phyloP scores from a whole-genome alignment of 2,329 filamentous ascomycete genomes.

The Neonectria magnoliae region DNA sequence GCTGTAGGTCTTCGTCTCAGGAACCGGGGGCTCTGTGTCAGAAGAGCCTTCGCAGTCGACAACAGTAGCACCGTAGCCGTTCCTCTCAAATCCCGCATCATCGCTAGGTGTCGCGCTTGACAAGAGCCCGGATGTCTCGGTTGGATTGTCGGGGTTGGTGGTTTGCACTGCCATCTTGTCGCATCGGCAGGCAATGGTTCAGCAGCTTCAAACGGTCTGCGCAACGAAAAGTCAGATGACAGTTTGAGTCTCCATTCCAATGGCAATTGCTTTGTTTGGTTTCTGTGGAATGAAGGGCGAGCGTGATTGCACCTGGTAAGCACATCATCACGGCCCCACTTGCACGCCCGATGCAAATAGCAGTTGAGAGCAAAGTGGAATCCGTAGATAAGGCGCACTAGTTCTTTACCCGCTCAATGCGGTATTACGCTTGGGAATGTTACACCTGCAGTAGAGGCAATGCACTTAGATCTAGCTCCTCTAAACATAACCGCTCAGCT shows the following conservation, averaged over 20 bases:
- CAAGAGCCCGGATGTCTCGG: slow-evolving; percentile 24
- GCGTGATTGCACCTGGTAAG: slow-evolving; percentile 13
- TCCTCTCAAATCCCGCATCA: slow-evolving; percentile 2
- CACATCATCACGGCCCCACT: slow-evolving; percentile 22
- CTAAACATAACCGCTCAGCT: no score
- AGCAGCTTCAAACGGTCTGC: neutral
- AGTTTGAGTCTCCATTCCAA: neutral
- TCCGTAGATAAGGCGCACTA: no score
- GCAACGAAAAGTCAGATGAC: neutral
- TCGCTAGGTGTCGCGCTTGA: neutral
- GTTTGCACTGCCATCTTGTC: slow-evolving; percentile 4
- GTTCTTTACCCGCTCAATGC: no score
- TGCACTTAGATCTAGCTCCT: no score
- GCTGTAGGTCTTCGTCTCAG: slow-evolving; percentile 25
- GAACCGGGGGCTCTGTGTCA: neutral
- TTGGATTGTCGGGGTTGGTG: neutral
- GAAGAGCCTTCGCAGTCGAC: slow-evolving; percentile 18
- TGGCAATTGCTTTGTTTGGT: neutral
- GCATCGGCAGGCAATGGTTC: neutral
- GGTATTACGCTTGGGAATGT: no score
- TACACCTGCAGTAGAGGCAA: no score
- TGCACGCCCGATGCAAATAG: neutral
- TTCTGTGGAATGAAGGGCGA: neutral
- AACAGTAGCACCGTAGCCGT: slow-evolving; percentile 13
- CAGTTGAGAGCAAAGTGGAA: no score